phyloP scores from a whole-genome alignment of 345 rosid genomes.

The Eucalyptus sp. region DNA sequence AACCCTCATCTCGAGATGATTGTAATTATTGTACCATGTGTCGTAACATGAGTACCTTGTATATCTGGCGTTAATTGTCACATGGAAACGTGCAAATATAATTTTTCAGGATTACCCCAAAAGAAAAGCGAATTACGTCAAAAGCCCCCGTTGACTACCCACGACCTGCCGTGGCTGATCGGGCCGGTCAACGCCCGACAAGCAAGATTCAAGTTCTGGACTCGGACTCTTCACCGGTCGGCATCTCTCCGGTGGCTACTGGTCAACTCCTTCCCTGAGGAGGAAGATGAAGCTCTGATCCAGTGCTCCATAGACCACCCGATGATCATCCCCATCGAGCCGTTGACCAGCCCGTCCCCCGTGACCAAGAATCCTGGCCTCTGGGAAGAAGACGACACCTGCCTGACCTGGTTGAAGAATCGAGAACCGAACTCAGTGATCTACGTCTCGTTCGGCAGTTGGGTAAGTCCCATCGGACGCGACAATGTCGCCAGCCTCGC shows the following conservation, averaged over 20 bases:
- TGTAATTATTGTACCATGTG: too few species aligned
- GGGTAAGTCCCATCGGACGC: conserved; percentile 72
- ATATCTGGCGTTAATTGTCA: not conserved
- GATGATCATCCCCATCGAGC: conserved; percentile 27
- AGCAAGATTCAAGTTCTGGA: conserved; percentile 74
- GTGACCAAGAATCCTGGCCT: not conserved
- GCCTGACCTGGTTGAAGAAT: not conserved
- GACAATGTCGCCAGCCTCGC: conserved; percentile 37
- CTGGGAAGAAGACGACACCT: not conserved
- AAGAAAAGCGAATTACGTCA: conserved; percentile 1
- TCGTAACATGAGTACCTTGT: not conserved
- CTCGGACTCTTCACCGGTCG: conserved; percentile 33
- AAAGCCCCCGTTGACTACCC: conserved; percentile 21
- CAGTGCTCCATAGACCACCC: not conserved
- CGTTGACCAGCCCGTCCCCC: not conserved
- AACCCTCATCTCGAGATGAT: too few species aligned
- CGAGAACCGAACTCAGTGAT: not conserved
- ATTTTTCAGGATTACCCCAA: conserved; percentile 30
- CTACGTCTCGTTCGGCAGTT: conserved; percentile 3
- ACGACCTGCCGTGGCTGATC: conserved; percentile 71
- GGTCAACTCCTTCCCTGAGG: conserved; percentile 48
- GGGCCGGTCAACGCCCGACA: conserved; percentile 36
- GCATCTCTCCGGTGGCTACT: conserved; percentile 44
- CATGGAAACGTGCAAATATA: not conserved
- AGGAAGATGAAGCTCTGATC: not conserved